Conservation (phyloP, 257 asterid species). For the Linaria vulgaris region DNA sequence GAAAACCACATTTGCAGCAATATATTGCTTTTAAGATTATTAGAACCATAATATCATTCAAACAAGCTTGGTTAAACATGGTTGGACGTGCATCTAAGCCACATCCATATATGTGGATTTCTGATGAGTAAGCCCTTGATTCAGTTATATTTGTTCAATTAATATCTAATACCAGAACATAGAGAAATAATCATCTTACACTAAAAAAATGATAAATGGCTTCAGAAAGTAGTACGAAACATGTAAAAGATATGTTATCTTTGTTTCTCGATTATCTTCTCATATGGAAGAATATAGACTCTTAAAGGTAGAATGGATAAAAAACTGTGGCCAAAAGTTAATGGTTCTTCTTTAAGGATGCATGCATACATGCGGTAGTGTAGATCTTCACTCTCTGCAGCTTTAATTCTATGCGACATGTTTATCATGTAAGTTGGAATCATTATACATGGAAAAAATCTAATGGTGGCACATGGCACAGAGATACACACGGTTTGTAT, state of each 20-base stretch:
- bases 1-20: conserved; percentile 10
- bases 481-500: too few species aligned
- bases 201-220: too few species aligned
- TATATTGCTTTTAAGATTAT: not conserved
- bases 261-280: not conserved
- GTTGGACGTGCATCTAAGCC: conserved; percentile 13
- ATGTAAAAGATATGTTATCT: not conserved
- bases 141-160: not conserved
- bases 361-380: not conserved
- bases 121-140: not conserved
- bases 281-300: conserved; percentile 3
- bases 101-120: not conserved
- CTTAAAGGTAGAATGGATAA: not conserved
- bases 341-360: not conserved
- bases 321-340: too few species aligned
- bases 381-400: too few species aligned
- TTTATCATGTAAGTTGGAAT: too few species aligned
- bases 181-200: too few species aligned
- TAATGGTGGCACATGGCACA: too few species aligned
- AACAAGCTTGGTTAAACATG: conserved; percentile 6
- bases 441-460: too few species aligned
- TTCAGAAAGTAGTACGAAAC: too few species aligned
- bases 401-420: too few species aligned
- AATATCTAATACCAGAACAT: too few species aligned
- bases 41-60: conserved; percentile 1